A percentile compares a stretch with the other conserved stretches of the same genome.
Conservation (phyloP, 768 basidiomycete genomes). For the Nidularia pulvinata region DNA sequence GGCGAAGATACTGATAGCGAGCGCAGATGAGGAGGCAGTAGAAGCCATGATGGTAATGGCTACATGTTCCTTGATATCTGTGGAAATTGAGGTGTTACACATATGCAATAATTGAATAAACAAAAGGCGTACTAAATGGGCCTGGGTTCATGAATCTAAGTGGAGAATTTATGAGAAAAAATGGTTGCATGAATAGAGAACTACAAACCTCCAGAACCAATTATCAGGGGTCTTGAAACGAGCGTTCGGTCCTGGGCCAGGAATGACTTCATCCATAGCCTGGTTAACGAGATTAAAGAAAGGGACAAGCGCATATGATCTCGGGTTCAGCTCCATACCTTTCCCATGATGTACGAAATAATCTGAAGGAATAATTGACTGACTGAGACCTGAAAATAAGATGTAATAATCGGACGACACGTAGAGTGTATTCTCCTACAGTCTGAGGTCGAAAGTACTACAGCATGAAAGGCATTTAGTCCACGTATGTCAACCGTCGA, state of each 20-base stretch:
- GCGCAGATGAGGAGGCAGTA: slow-evolving; percentile 47
- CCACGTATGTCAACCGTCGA: too few species aligned
- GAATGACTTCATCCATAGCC: slow-evolving; percentile 26
- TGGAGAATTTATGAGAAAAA: neutral
- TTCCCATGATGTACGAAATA: slow-evolving; percentile 42
- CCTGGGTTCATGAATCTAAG: slow-evolving; percentile 45
- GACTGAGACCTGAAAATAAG: slow-evolving; percentile 22
- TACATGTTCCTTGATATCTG: slow-evolving; percentile 44
- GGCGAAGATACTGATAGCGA: slow-evolving; percentile 54
- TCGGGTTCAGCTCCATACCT: slow-evolving; percentile 10
- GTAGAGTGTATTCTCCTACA: neutral
- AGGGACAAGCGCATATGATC: neutral
- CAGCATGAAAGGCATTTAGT: neutral
- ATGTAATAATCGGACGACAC: neutral
- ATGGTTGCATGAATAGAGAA: neutral
- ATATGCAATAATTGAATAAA: slow-evolving; percentile 8
- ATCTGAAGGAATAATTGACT: slow-evolving; percentile 39
- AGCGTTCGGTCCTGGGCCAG: slow-evolving; percentile 15
- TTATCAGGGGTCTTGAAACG: slow-evolving; percentile 19
- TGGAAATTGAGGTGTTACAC: neutral
- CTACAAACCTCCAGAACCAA: slow-evolving; percentile 29
- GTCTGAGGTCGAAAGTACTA: slow-evolving; percentile 42
- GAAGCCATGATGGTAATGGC: slow-evolving; percentile 55
- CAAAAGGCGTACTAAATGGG: slow-evolving; percentile 16
- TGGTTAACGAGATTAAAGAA: neutral